Evolutionary conservation across 257 asterid species (phyloP), one percentile per base, ranked within the genome.

Genomic region (Henckelia pumila): DNA sequence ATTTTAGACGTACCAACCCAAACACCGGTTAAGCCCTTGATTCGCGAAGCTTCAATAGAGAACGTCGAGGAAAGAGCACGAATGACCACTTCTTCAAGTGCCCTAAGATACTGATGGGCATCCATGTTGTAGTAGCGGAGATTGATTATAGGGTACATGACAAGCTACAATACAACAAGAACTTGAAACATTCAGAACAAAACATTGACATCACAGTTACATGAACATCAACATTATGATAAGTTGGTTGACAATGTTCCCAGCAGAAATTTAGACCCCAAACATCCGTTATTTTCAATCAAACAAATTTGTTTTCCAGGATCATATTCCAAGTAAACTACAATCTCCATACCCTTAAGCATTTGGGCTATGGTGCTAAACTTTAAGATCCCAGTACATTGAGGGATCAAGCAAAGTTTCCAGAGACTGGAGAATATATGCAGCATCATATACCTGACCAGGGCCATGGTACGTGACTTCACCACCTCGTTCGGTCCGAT

Each of bases 381-480:
- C 50, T 40, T 8, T 35, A 35, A 35, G 44, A 35, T 30, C 35
- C 32, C 30, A 28, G 6, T 30, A 30, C 35, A 30, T 0, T 6
- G 9, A 6, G 30, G 30, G 5, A 28, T 28, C 30, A 28, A 28
- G 30, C 5, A 7, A 30, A 30, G 44, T 35, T 35, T 35, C 14
- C 8, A 9, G 1, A 35, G 14, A 9, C 8, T 35, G 44, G 8
- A 17, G 57, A 52, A 22, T 13, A 55, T 13, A 8, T n/a, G 8
- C 30, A 32, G 30, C 1, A 8, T 44, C 11, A 61, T 61, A 49
- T 70, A 94, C 99, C 95, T 94, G 96, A 25, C 99, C 96, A 77
- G 97, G 99, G 50, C 96, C 97, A 75, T 94, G 96, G 71, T 83
- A 92, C n/a, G 97, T 92, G 70, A 92, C 94, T 82, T 92, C 98